Evolutionary conservation across 2,329 filamentous ascomycete species (phyloP).

Genomic region (Thielaviopsis ethacetica): DNA sequence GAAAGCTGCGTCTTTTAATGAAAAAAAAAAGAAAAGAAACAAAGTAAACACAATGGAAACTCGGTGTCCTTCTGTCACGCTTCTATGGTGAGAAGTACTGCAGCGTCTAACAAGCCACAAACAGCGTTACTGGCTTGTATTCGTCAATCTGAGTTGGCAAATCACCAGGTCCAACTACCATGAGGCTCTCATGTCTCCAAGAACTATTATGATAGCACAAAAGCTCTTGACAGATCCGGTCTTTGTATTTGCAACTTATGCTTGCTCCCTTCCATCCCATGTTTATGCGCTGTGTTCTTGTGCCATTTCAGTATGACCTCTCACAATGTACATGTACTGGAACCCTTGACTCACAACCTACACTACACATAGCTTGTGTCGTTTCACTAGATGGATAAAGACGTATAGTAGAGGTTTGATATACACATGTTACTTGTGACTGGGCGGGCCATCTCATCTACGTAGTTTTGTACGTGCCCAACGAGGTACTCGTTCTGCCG

Average conservation of each 20-base stretch:
- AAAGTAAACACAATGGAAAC: not conserved
- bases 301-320: not conserved
- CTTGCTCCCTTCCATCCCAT: not conserved
- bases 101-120: not conserved
- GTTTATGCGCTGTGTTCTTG: not conserved
- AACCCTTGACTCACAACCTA: not conserved
- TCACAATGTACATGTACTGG: not conserved
- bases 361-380: not conserved
- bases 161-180: no score
- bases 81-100: not conserved
- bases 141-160: no score
- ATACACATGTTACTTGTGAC: not conserved
- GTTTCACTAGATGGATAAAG: not conserved
- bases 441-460: not conserved
- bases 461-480: not conserved
- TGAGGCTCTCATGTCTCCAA: no score
- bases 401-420: not conserved
- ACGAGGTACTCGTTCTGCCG: not conserved
- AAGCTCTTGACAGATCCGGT: no score
- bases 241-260: not conserved
- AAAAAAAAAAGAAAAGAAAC: no score
- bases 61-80: not conserved
- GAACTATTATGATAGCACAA: not conserved
- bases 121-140: not conserved
- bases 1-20: no score